Percentiles rank a stretch among this genome's conserved stretches.
Conservation (phyloP, 192 early-diverging fungal species). For the Phlyctochytrium arcticum region DNA sequence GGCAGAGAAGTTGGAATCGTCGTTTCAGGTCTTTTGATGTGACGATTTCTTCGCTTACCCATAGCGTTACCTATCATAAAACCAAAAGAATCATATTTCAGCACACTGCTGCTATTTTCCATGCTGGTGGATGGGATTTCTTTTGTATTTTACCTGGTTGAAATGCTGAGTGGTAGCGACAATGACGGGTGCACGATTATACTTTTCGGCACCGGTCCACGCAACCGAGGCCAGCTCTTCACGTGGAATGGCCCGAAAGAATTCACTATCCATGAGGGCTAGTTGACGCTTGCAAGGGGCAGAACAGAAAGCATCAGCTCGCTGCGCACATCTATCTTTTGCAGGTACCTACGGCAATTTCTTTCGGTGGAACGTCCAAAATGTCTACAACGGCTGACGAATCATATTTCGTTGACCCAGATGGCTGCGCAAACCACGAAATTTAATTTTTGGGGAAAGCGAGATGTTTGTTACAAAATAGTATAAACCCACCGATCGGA, state of each 20-base stretch:
- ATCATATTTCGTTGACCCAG: conserved; percentile 6
- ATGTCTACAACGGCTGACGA: conserved; percentile 12
- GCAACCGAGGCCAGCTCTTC: conserved; percentile 33
- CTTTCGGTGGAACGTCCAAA: conserved; percentile 30
- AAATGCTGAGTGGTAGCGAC: conserved; percentile 38
- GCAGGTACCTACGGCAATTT: conserved; percentile 29
- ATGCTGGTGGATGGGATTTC: no score
- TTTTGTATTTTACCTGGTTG: conserved; percentile 30
- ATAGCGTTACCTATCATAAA: conserved; percentile 39
- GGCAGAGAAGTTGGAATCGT: conserved; percentile 28
- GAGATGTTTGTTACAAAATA: not conserved
- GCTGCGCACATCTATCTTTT: no score
- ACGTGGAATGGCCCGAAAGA: conserved; percentile 29
- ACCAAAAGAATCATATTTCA: no score
- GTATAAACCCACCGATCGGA: conserved; percentile 7
- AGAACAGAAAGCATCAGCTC: no score
- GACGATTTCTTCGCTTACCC: conserved; percentile 39
- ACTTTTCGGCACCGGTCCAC: conserved; percentile 38
- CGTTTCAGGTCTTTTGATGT: conserved; percentile 25
- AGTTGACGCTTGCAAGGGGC: conserved; percentile 45
- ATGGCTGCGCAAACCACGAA: conserved; percentile 2
- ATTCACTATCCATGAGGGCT: conserved; percentile 28
- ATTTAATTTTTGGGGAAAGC: not conserved
- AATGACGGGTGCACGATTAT: conserved; percentile 26
- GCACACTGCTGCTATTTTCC: no score